Conservation (phyloP, 2,329 filamentous ascomycete species). For the Ceratocystis destructans region DNA sequence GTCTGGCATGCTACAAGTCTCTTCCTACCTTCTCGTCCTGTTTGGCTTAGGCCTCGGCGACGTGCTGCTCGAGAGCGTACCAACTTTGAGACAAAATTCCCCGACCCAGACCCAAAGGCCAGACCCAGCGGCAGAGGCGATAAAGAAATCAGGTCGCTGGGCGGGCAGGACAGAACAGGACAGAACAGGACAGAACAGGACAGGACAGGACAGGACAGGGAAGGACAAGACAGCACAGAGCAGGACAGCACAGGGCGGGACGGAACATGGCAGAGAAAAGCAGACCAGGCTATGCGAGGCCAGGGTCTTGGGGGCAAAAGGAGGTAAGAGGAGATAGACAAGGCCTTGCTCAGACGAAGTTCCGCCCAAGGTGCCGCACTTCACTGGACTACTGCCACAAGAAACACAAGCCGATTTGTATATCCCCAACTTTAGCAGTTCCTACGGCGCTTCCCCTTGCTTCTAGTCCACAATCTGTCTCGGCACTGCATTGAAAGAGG, state of each 20-base stretch:
- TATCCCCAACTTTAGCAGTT: neutral
- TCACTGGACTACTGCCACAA: neutral
- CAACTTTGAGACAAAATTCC: conserved; percentile 8
- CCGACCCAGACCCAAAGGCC: neutral
- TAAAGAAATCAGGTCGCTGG: neutral
- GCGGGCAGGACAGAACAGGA: neutral
- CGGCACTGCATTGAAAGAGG: neutral
- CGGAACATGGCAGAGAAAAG: too few relatives aligned
- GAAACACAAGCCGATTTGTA: neutral
- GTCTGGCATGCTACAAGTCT: neutral
- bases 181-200: neutral
- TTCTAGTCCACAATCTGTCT: neutral
- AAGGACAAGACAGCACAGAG: too few relatives aligned
- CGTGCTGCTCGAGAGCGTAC: neutral
- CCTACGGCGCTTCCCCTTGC: neutral
- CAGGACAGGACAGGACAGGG: too few relatives aligned
- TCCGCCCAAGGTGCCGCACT: too few relatives aligned
- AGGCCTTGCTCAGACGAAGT: too few relatives aligned
- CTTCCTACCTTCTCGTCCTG: neutral
- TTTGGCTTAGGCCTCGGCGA: neutral
- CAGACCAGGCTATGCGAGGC: too few relatives aligned
- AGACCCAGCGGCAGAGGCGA: neutral
- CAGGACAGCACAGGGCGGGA: too few relatives aligned
- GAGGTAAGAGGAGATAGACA: too few relatives aligned
- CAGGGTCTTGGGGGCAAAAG: too few relatives aligned